phyloP scores from a whole-genome alignment of 495 filamentous ascomycete genomes.

The Trypethelium eluteriae region DNA sequence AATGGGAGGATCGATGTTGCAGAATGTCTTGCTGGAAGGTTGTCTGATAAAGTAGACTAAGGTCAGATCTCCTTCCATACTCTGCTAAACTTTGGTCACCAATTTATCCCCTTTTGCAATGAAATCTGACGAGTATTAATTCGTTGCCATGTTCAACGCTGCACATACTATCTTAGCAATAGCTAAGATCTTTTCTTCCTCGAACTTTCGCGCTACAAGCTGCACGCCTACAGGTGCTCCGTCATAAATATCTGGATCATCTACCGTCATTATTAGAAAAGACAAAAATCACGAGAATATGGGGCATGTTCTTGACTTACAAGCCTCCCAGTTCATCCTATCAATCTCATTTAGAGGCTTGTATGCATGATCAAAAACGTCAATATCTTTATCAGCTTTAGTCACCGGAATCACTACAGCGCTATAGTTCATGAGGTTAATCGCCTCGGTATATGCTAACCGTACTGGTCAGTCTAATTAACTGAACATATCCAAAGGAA shows the following conservation, averaged over 20 bases:
- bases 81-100: not conserved
- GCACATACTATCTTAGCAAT: constrained; percentile 40
- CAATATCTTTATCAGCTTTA: constrained; percentile 46
- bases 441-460: constrained; percentile 40
- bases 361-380: constrained; percentile 38
- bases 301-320: constrained; percentile 40
- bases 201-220: constrained; percentile 38
- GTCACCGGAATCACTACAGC: constrained; percentile 51
- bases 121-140: not conserved
- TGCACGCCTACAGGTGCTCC: constrained; percentile 43
- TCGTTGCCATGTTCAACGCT: too few species aligned
- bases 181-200: constrained; percentile 44
- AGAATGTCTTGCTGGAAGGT: not conserved
- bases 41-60: not conserved
- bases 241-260: constrained; percentile 42
- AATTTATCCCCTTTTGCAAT: not conserved
- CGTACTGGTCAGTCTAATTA: too few species aligned
- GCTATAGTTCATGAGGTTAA: constrained; percentile 54
- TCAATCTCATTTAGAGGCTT: constrained; percentile 40
- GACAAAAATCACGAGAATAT: not conserved
- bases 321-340: constrained; percentile 40
- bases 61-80: not conserved
- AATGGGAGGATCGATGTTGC: not conserved
- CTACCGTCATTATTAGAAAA: constrained; percentile 20
- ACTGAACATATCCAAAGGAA: too few species aligned